Base-by-base conservation (phyloP, 331 rosid species). In the Arachis monticola region DNA sequence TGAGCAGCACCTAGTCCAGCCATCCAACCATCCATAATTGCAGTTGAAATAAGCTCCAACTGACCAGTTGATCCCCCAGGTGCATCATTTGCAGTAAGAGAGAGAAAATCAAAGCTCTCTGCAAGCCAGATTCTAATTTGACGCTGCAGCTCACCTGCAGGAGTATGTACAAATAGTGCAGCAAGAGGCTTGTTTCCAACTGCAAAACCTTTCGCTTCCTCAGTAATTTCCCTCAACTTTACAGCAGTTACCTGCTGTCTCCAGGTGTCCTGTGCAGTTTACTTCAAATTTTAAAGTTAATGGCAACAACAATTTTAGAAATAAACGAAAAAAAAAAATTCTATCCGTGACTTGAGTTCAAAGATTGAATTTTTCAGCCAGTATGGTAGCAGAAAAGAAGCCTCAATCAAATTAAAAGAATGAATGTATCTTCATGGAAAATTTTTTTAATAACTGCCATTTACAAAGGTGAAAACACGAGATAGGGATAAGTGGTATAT, bases 11-110 rank as follows among this genome's bases (percentile, higher is more conserved):
- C 96, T 64, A 92, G 96, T 72, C 93, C 96, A 73, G 93, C 96
- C 93, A 90, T 88, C 96, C 97, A 92, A 76, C 97, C 96, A 83
- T 92, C 97, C 96, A 92, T 88, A 78, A 92, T 87, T 55, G 96
- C 95, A 67, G 96, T 92, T 67, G 97, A 90, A 83, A 90, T 91
- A 78, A 92, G 96, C 83, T 92, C 97, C 86, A 90, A 77, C 84
- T 90, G 93, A 84, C 96, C 92, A 51, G 91, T 90, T 69, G 93
- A 69, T 14, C 93, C 97, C 41, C 86, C 92, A 0, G 83, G 79
- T 70, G 84, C 60, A 75, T 88, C 93, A 22, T 81, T 88, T 77
- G 90, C 92, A 1, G 83, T 77, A 77, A 88, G 81, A 59, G 92
- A 92, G 8, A 92, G 84, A 84, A 86, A 90, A 65, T 88, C 93